Evolutionary conservation across 352 stramenopile genomes (phyloP).

Genomic region (Phytophthora fragariae): DNA sequence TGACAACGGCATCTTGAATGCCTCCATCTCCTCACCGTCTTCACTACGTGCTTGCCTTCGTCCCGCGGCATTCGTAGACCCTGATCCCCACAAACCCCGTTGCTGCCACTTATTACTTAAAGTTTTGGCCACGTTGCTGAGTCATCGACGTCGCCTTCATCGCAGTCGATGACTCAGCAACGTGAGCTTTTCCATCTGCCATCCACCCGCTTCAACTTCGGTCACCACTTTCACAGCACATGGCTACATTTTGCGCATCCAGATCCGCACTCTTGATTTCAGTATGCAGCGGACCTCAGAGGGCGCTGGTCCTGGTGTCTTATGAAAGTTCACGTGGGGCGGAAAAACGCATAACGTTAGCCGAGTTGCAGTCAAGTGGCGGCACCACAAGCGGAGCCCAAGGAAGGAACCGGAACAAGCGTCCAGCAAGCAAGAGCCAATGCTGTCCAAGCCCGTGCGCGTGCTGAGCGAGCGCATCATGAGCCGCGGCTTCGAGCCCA

Average conservation of each 20-base stretch:
- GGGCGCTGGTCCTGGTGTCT: constrained; percentile 17
- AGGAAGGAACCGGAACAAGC: not conserved
- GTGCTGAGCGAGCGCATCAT: constrained; percentile 89
- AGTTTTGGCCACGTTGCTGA: not conserved
- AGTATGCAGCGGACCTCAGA: constrained; percentile 31
- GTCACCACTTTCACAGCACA: constrained; percentile 11
- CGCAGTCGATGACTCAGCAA: constrained; percentile 3
- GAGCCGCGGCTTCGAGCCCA: constrained; percentile 84
- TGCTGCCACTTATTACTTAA: not conserved
- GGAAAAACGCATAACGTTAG: constrained; percentile 16
- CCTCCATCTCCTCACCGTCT: constrained; percentile 1
- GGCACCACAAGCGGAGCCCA: constrained; percentile 24
- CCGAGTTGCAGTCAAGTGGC: constrained; percentile 25
- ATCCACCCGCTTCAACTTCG: constrained; percentile 5
- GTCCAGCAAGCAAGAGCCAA: constrained; percentile 1
- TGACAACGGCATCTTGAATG: constrained; percentile 28
- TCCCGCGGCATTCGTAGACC: constrained; percentile 18
- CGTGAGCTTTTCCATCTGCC: constrained; percentile 1
- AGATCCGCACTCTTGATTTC: constrained; percentile 21
- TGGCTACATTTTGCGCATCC: constrained; percentile 33
- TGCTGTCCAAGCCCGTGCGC: constrained; percentile 68
- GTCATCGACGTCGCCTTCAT: not conserved
- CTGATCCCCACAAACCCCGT: constrained; percentile 12
- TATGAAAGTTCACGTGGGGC: constrained; percentile 16
- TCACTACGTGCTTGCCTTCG: not conserved